Evolutionary conservation across 768 basidiomycete genomes (phyloP).

Genomic region (Boletus subcaerulescens): DNA sequence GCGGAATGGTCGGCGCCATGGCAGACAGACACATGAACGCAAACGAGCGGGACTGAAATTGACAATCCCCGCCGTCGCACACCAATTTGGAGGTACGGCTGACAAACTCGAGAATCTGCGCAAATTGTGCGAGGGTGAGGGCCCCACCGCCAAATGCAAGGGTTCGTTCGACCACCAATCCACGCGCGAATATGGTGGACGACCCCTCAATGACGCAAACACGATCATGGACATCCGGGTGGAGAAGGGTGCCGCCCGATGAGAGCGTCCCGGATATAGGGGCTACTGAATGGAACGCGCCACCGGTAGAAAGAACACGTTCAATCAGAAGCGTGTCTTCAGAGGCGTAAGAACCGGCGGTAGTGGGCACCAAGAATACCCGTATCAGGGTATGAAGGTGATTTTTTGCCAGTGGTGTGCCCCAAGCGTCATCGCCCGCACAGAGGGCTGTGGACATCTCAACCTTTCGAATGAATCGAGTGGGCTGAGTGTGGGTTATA

Average conservation of each 20-base stretch:
- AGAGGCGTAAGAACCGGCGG: background rate
- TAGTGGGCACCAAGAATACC: background rate
- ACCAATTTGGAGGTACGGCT: conserved; percentile 2
- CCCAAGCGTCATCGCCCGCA: background rate
- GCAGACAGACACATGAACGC: conserved; percentile 10
- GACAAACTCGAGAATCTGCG: conserved; percentile 4
- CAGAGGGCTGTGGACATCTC: conserved; percentile 9
- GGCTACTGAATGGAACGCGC: conserved; percentile 2
- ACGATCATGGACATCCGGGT: conserved; percentile 14
- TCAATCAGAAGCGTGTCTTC: conserved; percentile 11
- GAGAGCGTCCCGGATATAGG: background rate
- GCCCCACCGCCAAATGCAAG: background rate
- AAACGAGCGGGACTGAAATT: conserved; percentile 15
- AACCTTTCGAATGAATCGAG: conserved; percentile 4
- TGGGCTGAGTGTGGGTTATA: background rate
- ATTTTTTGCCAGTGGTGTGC: background rate
- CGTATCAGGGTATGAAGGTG: conserved; percentile 13
- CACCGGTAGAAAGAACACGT: conserved; percentile 12
- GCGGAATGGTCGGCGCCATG: conserved; percentile 2
- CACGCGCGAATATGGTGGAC: background rate
- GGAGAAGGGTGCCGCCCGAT: background rate
- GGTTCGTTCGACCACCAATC: conserved; percentile 10
- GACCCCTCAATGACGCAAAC: background rate
- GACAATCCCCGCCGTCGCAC: conserved; percentile 7
- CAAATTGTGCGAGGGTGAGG: conserved; percentile 4